Evolutionary conservation across 768 basidiomycete species (phyloP).

Genomic region (Brasilioporus rufonigricans): DNA sequence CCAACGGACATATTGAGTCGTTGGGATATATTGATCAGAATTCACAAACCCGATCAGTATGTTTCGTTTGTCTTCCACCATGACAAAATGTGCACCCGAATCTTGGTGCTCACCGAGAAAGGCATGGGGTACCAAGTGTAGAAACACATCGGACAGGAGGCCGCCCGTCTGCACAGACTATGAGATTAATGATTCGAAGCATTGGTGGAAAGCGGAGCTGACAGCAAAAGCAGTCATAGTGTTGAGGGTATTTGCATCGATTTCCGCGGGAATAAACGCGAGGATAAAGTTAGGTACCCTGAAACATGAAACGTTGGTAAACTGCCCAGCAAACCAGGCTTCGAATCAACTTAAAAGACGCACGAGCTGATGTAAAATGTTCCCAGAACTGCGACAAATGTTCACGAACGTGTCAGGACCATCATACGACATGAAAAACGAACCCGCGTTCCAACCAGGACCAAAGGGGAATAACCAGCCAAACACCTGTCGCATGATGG

Average conservation of each 20-base stretch:
- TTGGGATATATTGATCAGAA: slow-evolving; percentile 2
- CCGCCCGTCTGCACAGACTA: slow-evolving; percentile 67
- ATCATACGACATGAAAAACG: slow-evolving; percentile 10
- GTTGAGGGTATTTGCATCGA: slow-evolving; percentile 80
- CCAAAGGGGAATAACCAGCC: slow-evolving; percentile 85
- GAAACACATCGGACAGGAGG: slow-evolving; percentile 87
- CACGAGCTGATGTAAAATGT: slow-evolving; percentile 98
- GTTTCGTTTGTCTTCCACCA: slow-evolving; percentile 90
- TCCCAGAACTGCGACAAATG: slow-evolving; percentile 56
- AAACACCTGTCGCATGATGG: slow-evolving; percentile 78
- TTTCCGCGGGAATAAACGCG: slow-evolving; percentile 88
- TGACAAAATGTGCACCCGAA: slow-evolving; percentile 67
- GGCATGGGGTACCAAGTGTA: slow-evolving; percentile 88
- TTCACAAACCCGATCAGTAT: slow-evolving; percentile 76
- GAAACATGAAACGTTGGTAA: slow-evolving; percentile 27
- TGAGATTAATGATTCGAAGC: slow-evolving; percentile 18
- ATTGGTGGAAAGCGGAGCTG: slow-evolving; percentile 27
- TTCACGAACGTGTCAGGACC: slow-evolving; percentile 22
- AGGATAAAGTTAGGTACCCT: slow-evolving; percentile 95
- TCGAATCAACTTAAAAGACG: slow-evolving; percentile 34
- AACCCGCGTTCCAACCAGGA: slow-evolving; percentile 81
- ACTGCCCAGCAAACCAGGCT: slow-evolving; percentile 19
- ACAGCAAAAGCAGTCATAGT: slow-evolving; percentile 95
- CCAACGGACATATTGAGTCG: slow-evolving; percentile 8
- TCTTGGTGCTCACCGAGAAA: slow-evolving; percentile 88